Evolutionary conservation across 2,329 filamentous ascomycete genomes (phyloP).

Genomic region (Beauveria sp.): DNA sequence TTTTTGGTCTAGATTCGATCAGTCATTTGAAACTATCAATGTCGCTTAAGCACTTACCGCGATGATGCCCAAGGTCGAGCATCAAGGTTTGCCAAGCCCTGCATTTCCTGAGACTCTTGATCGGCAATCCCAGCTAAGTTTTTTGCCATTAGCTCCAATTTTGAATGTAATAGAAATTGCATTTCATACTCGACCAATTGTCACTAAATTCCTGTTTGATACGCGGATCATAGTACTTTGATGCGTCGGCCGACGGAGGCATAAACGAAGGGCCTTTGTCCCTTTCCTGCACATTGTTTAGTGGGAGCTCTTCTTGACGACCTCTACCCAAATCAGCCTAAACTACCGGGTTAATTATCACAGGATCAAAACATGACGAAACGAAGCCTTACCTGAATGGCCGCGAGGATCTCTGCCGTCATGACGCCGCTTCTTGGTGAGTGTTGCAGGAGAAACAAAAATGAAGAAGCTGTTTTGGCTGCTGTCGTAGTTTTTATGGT

Average conservation of each 20-base stretch:
- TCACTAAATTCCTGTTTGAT: neutral
- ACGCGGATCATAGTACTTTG: neutral
- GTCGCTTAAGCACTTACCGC: neutral
- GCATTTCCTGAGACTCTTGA: conserved; percentile 6
- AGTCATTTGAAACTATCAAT: neutral
- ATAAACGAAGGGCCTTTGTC: neutral
- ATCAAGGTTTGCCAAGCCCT: neutral
- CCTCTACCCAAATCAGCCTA: conserved; percentile 4
- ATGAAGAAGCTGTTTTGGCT: too few relatives aligned
- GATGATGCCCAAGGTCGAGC: conserved; percentile 6
- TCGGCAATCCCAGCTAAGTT: neutral
- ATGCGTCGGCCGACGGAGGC: neutral
- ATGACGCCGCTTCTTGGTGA: too few relatives aligned
- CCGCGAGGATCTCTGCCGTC: neutral
- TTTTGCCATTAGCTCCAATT: neutral
- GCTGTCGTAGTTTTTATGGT: too few relatives aligned
- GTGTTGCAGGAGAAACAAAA: too few relatives aligned
- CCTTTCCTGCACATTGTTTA: neutral
- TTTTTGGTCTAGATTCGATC: neutral
- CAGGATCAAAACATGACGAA: neutral
- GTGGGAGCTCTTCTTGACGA: conserved; percentile 7
- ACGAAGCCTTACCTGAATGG: neutral
- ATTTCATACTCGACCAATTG: conserved; percentile 1
- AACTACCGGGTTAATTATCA: neutral
- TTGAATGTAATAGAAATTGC: too few relatives aligned